These are phyloP conservation scores for Senna tora DNA, from an alignment of 306 rosid species.

Conservation along the genomic window DNA sequence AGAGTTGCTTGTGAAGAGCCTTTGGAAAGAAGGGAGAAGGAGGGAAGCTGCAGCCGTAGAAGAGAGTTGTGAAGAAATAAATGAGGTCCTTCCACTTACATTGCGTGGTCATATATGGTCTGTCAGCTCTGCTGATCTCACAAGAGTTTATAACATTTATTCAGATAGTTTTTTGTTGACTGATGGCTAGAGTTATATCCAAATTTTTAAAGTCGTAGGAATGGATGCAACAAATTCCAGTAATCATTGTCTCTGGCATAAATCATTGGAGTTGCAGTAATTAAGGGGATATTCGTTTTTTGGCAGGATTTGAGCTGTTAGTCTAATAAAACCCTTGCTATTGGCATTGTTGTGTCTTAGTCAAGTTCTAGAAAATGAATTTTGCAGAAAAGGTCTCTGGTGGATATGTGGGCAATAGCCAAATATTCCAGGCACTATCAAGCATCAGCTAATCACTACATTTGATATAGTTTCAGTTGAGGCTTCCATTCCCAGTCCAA, in stretches of 20 bases:
- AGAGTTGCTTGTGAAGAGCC: conserved; percentile 81
- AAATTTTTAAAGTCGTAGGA: neutral
- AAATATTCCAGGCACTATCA: too few species aligned
- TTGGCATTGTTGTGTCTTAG: conserved; percentile 22
- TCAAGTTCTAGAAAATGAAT: conserved; percentile 29
- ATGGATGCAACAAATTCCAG: conserved; percentile 7
- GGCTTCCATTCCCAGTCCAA: neutral
- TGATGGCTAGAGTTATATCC: conserved; percentile 38
- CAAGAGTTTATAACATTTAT: conserved; percentile 59
- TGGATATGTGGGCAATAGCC: conserved; percentile 17
- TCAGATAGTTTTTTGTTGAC: conserved; percentile 54
- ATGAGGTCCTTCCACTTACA: conserved; percentile 53
- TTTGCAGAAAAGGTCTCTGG: conserved; percentile 9
- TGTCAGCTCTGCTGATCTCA: conserved; percentile 70
- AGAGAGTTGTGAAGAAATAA: conserved; percentile 63
- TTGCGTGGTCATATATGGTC: conserved; percentile 76
- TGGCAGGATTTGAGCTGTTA: conserved; percentile 22
- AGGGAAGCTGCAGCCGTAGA: conserved; percentile 79
- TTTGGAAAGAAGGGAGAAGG: conserved; percentile 85
- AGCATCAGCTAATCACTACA: too few species aligned
- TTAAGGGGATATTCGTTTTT: conserved; percentile 2
- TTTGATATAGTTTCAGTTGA: too few species aligned
- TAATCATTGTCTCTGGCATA: too few species aligned
- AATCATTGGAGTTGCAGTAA: too few species aligned
- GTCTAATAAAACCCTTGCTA: conserved; percentile 16